These are phyloP conservation scores for Theobroma grandiflorum DNA, from an alignment of 441 rosid genomes.

Conservation along the genomic window DNA sequence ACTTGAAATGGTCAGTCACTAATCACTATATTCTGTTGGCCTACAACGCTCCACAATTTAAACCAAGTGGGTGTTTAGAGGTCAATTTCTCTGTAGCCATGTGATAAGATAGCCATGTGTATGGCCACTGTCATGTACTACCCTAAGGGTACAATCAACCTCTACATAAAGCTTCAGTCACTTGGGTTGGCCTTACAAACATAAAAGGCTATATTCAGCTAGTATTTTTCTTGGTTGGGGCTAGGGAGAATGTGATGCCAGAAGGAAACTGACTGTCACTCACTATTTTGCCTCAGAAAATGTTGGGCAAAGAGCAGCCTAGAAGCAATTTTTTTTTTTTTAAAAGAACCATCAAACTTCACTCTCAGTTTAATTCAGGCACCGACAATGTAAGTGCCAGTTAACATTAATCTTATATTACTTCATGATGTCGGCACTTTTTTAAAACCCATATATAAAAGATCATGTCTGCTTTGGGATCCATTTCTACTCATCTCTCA, in stretches of 20 bases:
- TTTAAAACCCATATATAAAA: background rate
- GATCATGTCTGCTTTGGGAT: background rate
- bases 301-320: background rate
- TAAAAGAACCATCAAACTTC: background rate
- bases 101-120: constrained; percentile 28
- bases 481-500: background rate
- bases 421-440: background rate
- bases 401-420: background rate
- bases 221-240: background rate
- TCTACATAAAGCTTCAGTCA: background rate
- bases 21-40: too few relatives aligned
- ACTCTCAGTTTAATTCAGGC: background rate
- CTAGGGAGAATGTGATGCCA: background rate
- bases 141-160: background rate
- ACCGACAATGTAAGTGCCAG: background rate
- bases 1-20: too few relatives aligned
- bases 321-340: background rate
- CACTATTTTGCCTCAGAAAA: background rate
- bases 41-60: too few relatives aligned
- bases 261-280: background rate
- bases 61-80: background rate
- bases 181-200: background rate
- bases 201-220: background rate
- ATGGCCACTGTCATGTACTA: constrained; percentile 10
- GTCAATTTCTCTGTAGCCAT: constrained; percentile 11